Evolutionary conservation across 441 rosid genomes (phyloP).

Genomic region (Populus hybrid): DNA sequence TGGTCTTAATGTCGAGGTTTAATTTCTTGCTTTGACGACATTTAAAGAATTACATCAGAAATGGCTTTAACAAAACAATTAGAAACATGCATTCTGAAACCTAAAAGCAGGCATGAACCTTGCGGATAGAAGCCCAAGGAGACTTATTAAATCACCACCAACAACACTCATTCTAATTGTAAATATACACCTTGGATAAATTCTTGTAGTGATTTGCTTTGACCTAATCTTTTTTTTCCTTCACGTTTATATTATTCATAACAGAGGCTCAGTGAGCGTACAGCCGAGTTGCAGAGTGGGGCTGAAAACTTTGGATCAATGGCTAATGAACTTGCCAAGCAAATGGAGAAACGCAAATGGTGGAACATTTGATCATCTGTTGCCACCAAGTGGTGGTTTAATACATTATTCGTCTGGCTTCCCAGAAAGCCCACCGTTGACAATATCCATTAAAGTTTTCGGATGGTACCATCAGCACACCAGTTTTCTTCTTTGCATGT

Average conservation of each 20-base stretch:
- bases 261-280: slow-evolving; percentile 63
- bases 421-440: neutral
- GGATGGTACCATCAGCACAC: neutral
- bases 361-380: slow-evolving; percentile 58
- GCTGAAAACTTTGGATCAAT: slow-evolving; percentile 78
- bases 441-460: neutral
- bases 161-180: neutral
- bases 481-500: neutral
- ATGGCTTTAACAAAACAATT: neutral
- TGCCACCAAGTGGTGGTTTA: neutral
- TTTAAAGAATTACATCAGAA: neutral
- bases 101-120: neutral
- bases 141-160: neutral
- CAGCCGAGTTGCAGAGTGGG: slow-evolving; percentile 76
- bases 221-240: neutral
- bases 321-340: slow-evolving; percentile 79
- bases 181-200: neutral
- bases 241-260: neutral
- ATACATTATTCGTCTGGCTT: neutral
- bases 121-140: neutral
- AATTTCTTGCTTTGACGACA: neutral
- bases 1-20: neutral
- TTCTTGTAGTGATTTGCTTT: neutral
- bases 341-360: slow-evolving; percentile 94
- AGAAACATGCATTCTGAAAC: neutral